These are phyloP conservation scores for Diaporthe longicolla DNA, from an alignment of 2,329 filamentous ascomycete species.

Conservation along the genomic window DNA sequence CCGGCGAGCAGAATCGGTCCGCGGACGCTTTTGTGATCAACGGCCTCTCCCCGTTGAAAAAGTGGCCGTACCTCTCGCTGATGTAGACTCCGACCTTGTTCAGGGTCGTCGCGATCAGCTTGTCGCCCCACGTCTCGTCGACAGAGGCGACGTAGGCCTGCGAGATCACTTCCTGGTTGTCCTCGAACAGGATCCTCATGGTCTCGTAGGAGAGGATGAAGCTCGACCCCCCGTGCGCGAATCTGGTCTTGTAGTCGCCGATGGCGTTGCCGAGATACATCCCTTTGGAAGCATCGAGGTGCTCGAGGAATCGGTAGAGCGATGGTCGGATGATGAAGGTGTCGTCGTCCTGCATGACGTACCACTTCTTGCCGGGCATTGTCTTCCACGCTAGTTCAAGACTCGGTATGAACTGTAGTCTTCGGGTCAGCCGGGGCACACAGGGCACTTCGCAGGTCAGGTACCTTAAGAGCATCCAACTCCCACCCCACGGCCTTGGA, in stretches of 20 bases:
- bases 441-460: background rate
- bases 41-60: constrained; percentile 70
- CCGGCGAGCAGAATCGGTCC: constrained; percentile 67
- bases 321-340: constrained; percentile 67
- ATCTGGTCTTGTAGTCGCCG: constrained; percentile 68
- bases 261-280: constrained; percentile 71
- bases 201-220: constrained; percentile 66
- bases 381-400: constrained; percentile 65
- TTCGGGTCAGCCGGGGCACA: background rate
- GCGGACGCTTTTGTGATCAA: constrained; percentile 62
- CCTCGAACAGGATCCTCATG: constrained; percentile 61
- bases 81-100: constrained; percentile 68
- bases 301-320: constrained; percentile 62
- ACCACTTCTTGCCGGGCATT: constrained; percentile 71
- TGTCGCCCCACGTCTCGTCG: constrained; percentile 67
- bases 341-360: constrained; percentile 71
- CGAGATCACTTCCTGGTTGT: constrained; percentile 58
- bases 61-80: constrained; percentile 66
- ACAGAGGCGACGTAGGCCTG: constrained; percentile 63
- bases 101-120: constrained; percentile 66
- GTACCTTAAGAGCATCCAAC: constrained; percentile 64
- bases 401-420: constrained; percentile 65
- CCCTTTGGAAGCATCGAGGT: constrained; percentile 61
- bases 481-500: constrained; percentile 62
- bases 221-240: constrained; percentile 70